These are phyloP conservation scores for Lavandula angustifolia DNA, from an alignment of 257 asterid species.

Conservation along the genomic window DNA sequence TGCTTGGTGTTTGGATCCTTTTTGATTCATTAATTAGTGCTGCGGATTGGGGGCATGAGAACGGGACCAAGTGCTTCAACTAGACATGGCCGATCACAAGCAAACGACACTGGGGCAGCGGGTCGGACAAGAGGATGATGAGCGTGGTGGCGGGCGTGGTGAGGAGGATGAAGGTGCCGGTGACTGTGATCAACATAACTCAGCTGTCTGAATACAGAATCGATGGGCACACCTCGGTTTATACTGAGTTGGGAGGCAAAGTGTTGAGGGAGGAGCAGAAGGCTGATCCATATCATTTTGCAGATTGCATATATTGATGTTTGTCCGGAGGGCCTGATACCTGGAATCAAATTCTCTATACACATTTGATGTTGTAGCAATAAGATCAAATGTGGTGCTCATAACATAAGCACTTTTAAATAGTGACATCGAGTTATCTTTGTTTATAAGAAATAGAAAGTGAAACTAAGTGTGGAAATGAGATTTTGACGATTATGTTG, in stretches of 20 bases:
- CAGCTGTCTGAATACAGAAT: conserved; percentile 76
- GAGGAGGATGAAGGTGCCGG: conserved; percentile 64
- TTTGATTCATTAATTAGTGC: no score
- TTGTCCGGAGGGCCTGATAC: conserved; percentile 92
- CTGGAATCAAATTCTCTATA: conserved; percentile 71
- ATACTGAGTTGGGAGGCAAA: conserved; percentile 66
- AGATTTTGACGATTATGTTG: not conserved
- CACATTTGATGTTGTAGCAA: conserved; percentile 56
- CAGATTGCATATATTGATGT: conserved; percentile 95
- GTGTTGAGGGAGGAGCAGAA: conserved; percentile 61
- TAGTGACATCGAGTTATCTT: no score
- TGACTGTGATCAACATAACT: conserved; percentile 70
- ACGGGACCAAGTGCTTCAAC: conserved; percentile 76
- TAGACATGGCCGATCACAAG: conserved; percentile 66
- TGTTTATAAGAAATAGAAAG: not conserved
- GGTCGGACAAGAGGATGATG: conserved; percentile 68
- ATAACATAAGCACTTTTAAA: no score
- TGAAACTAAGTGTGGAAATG: not conserved
- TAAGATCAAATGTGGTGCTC: no score
- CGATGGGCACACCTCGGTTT: conserved; percentile 75
- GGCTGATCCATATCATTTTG: conserved; percentile 64
- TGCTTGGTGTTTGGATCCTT: no score
- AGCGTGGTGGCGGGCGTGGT: conserved; percentile 50
- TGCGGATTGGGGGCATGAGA: conserved; percentile 68
- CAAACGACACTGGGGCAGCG: conserved; percentile 72